phyloP scores from a whole-genome alignment of 352 stramenopile genomes.

The Pseudoperonospora humuli region DNA sequence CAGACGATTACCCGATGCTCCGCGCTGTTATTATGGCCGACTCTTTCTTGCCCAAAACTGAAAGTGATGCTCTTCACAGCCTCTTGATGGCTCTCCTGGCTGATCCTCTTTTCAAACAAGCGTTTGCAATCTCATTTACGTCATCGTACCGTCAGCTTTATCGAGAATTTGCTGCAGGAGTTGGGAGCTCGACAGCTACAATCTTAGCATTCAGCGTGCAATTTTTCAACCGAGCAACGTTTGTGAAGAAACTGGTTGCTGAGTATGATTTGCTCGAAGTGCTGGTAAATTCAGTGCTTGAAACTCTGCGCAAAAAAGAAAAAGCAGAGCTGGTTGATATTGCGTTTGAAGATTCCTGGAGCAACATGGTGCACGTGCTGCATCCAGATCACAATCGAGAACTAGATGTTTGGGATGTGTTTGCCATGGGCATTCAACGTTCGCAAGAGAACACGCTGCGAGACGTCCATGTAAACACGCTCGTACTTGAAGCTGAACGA shows the following conservation, averaged over 20 bases:
- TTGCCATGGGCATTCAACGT: constrained; percentile 54
- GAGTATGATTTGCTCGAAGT: constrained; percentile 72
- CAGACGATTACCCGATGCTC: constrained; percentile 50
- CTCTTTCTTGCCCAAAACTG: constrained; percentile 69
- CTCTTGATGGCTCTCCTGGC: constrained; percentile 94
- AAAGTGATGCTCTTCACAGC: constrained; percentile 83
- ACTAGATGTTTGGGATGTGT: constrained; percentile 56
- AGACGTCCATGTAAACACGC: constrained; percentile 37
- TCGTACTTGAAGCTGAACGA: constrained; percentile 37
- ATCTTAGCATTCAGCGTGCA: constrained; percentile 93
- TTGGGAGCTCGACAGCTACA: constrained; percentile 82
- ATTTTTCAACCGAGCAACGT: constrained; percentile 97
- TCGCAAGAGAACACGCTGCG: constrained; percentile 29
- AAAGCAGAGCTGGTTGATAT: constrained; percentile 36
- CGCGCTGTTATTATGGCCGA: constrained; percentile 80
- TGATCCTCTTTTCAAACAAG: constrained; percentile 94
- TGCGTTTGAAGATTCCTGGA: constrained; percentile 39
- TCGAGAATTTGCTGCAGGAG: constrained; percentile 60
- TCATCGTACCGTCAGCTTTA: constrained; percentile 88
- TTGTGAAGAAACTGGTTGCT: constrained; percentile 84
- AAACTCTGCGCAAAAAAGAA: constrained; percentile 58
- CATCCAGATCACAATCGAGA: constrained; percentile 27
- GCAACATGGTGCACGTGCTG: constrained; percentile 34
- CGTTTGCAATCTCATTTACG: constrained; percentile 93
- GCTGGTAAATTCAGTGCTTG: constrained; percentile 55